These are phyloP conservation scores for Cryptococcus jaspeensis DNA, from an alignment of 1,284 basidiomycete genomes.

Conservation along the genomic window DNA sequence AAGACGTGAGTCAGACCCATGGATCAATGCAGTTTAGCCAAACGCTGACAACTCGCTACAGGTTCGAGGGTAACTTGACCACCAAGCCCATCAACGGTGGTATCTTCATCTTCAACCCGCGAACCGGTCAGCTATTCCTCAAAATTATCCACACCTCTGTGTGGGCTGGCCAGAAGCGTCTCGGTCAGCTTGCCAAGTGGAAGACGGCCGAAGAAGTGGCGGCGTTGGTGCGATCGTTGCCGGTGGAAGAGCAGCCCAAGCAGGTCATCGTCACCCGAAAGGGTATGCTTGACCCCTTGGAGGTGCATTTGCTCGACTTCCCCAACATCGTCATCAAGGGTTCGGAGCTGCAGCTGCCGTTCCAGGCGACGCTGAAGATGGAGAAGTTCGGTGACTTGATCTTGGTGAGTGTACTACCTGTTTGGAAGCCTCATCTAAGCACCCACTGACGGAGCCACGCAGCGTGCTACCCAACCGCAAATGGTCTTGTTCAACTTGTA, in stretches of 20 bases:
- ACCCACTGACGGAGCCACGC: conserved; percentile 15
- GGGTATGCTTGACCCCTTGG: conserved; percentile 98
- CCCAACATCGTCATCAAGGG: conserved; percentile 99
- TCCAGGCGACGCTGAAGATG: conserved; percentile 99
- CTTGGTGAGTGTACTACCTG: conserved; percentile 49
- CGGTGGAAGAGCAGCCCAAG: conserved; percentile 99
- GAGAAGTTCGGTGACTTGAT: conserved; percentile 99
- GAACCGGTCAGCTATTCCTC: conserved; percentile 96
- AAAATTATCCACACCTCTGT: conserved; percentile 99
- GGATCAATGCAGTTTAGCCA: not conserved
- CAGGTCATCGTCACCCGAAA: conserved; percentile 99
- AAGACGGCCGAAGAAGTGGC: conserved; percentile 98
- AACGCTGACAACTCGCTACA: not conserved
- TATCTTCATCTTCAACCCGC: conserved; percentile 99
- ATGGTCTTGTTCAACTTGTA: conserved; percentile 99
- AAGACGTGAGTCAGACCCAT: conserved; percentile 61
- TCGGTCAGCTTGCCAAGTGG: conserved; percentile 99
- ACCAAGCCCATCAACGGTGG: conserved; percentile 99
- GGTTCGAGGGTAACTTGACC: conserved; percentile 97
- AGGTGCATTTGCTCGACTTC: conserved; percentile 98
- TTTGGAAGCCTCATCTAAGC: not conserved
- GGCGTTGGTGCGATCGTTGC: conserved; percentile 91
- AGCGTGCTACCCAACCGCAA: conserved; percentile 96
- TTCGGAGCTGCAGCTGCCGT: conserved; percentile 94
- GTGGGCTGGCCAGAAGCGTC: conserved; percentile 99